Percentiles rank a stretch among this genome's conserved stretches.
phyloP scores from a whole-genome alignment of 805 yeast species.

The Huiozyma naganishii region DNA sequence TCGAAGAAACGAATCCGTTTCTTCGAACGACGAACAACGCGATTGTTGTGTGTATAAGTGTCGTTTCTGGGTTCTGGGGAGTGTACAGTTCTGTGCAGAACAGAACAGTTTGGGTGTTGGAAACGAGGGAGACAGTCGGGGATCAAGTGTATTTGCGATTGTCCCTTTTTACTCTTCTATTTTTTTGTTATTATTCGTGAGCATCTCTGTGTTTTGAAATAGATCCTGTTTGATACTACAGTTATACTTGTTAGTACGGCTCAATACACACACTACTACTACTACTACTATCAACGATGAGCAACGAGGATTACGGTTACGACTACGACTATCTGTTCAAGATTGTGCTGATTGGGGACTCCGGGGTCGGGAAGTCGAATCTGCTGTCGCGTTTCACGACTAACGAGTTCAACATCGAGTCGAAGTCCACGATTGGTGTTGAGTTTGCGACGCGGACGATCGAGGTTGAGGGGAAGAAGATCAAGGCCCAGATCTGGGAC shows the following conservation, averaged over 20 bases:
- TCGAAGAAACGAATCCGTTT: background rate
- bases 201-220: too few relatives aligned
- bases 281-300: constrained; percentile 10
- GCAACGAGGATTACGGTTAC: constrained; percentile 54
- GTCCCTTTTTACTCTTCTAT: too few relatives aligned
- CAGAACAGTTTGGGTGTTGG: too few relatives aligned
- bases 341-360: constrained; percentile 90
- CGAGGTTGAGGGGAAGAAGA: constrained; percentile 72
- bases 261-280: background rate
- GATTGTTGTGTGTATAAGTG: too few relatives aligned
- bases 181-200: too few relatives aligned
- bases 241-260: too few relatives aligned
- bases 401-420: constrained; percentile 89
- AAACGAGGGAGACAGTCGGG: too few relatives aligned
- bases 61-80: too few relatives aligned
- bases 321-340: constrained; percentile 91
- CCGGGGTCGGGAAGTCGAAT: constrained; percentile 95
- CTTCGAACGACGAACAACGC: too few relatives aligned
- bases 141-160: too few relatives aligned
- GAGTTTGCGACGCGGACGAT: constrained; percentile 96
- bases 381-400: constrained; percentile 87
- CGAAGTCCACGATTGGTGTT: constrained; percentile 92
- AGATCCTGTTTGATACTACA: too few relatives aligned
- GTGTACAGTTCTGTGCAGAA: too few relatives aligned
- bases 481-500: constrained; percentile 94